Evolutionary conservation across 139 green algal genomes (phyloP).

Genomic region (Chlorella sp.): DNA sequence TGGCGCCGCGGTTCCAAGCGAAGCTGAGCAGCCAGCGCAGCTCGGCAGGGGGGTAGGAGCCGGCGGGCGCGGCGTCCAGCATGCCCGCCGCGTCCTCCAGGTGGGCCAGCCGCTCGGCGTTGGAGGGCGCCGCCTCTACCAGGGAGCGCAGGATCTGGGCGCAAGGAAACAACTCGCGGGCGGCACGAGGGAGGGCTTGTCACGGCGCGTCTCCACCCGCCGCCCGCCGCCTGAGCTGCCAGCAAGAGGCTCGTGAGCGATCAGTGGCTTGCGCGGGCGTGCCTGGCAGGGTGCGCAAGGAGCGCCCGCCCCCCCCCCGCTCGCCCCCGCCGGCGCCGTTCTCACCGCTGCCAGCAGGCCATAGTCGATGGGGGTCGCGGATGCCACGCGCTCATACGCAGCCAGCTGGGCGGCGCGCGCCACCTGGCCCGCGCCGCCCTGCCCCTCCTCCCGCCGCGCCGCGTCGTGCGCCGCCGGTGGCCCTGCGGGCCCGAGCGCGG

Average conservation of each 20-base stretch:
- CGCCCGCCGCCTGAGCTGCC: no score
- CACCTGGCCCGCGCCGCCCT: not conserved
- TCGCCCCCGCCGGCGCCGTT: no score
- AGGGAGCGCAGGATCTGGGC: conserved; percentile 20
- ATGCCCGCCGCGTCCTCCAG: conserved; percentile 11
- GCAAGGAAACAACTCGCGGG: not conserved
- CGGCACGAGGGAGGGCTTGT: no score
- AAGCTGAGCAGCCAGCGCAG: conserved; percentile 26
- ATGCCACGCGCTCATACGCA: conserved; percentile 17
- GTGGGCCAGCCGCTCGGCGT: conserved; percentile 14
- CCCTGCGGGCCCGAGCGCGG: not conserved
- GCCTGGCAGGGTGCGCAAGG: no score
- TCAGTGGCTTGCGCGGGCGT: no score
- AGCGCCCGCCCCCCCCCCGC: no score
- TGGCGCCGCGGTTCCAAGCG: conserved; percentile 33
- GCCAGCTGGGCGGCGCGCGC: conserved; percentile 5
- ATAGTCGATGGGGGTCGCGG: conserved; percentile 14
- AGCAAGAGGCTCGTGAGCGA: no score
- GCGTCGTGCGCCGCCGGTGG: not conserved
- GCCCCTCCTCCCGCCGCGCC: not conserved
- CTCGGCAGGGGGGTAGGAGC: conserved; percentile 21
- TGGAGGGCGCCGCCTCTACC: conserved; percentile 1
- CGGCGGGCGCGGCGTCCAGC: not conserved
- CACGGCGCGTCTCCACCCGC: no score
- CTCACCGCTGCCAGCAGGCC: conserved; percentile 15